Percentiles rank a stretch among this genome's conserved stretches.
Conservation (phyloP, 768 basidiomycete genomes). For the Hygrocybe coccinea region DNA sequence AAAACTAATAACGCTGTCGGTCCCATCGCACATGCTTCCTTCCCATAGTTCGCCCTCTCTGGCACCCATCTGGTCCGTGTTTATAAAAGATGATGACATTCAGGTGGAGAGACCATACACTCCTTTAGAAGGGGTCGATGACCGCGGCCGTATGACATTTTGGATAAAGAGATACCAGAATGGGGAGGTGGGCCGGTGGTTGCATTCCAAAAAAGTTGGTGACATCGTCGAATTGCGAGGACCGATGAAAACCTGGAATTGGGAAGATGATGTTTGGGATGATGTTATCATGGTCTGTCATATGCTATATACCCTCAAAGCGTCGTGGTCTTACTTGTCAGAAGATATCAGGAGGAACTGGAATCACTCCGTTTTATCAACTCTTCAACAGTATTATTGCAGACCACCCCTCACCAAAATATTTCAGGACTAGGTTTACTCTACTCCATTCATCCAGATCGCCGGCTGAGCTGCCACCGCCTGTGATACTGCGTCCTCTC, state of each 20-base stretch:
- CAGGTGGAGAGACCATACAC: slow-evolving; percentile 86
- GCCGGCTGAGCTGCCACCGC: slow-evolving; percentile 65
- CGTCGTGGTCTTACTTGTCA: neutral
- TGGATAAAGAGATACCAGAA: slow-evolving; percentile 78
- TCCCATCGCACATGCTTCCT: slow-evolving; percentile 43
- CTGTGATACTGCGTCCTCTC: slow-evolving; percentile 52
- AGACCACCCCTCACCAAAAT: slow-evolving; percentile 17
- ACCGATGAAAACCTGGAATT: slow-evolving; percentile 65
- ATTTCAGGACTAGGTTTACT: slow-evolving; percentile 53
- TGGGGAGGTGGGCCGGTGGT: slow-evolving; percentile 81
- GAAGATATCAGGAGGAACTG: slow-evolving; percentile 84
- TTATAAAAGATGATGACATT: slow-evolving; percentile 81
- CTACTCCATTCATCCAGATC: slow-evolving; percentile 67
- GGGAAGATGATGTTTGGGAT: slow-evolving; percentile 58
- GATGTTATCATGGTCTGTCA: slow-evolving; percentile 67
- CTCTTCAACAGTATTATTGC: slow-evolving; percentile 56
- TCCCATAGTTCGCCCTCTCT: slow-evolving; percentile 19
- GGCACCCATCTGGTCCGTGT: slow-evolving; percentile 67
- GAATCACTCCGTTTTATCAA: slow-evolving; percentile 82
- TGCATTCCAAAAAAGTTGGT: slow-evolving; percentile 63
- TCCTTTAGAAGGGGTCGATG: slow-evolving; percentile 66
- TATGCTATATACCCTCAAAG: neutral
- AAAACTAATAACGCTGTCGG: slow-evolving; percentile 57
- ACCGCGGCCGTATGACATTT: slow-evolving; percentile 60
- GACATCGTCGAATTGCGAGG: slow-evolving; percentile 73